Conservation (phyloP, 208 protist species). For the Crithidia expoeki region DNA sequence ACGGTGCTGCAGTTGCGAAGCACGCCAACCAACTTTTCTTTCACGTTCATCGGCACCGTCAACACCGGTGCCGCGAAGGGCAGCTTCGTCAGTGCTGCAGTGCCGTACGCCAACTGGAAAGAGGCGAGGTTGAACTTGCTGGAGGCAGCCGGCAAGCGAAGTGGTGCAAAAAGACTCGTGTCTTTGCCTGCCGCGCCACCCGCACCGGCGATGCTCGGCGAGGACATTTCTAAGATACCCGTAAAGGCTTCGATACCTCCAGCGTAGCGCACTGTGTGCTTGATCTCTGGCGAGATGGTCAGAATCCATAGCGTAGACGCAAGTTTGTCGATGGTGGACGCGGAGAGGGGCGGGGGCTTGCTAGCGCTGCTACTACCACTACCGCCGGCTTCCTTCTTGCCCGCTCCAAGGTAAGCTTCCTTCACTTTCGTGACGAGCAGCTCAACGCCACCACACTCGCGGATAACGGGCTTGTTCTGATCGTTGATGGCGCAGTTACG, state of each 20-base stretch:
- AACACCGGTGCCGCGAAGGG: constrained; percentile 34
- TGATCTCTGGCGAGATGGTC: constrained; percentile 90
- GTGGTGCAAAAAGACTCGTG: constrained; percentile 18
- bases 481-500: constrained; percentile 95
- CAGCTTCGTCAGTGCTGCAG: constrained; percentile 35
- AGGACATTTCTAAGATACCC: constrained; percentile 65
- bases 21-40: constrained; percentile 88
- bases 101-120: constrained; percentile 30
- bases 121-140: constrained; percentile 17
- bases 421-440: constrained; percentile 72
- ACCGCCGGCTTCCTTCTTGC: background rate
- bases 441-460: constrained; percentile 85
- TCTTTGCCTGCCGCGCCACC: constrained; percentile 24
- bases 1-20: constrained; percentile 90
- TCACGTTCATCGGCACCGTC: constrained; percentile 65
- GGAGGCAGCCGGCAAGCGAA: constrained; percentile 22
- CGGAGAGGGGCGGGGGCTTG: constrained; percentile 27
- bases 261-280: constrained; percentile 77
- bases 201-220: constrained; percentile 45
- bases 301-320: constrained; percentile 91
- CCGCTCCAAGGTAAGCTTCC: constrained; percentile 38
- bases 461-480: constrained; percentile 89
- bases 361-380: no score
- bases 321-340: constrained; percentile 88
- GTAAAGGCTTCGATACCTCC: constrained; percentile 80